These are phyloP conservation scores for Halophytophthora polymorphica DNA, from an alignment of 352 stramenopile genomes.

Conservation along the genomic window DNA sequence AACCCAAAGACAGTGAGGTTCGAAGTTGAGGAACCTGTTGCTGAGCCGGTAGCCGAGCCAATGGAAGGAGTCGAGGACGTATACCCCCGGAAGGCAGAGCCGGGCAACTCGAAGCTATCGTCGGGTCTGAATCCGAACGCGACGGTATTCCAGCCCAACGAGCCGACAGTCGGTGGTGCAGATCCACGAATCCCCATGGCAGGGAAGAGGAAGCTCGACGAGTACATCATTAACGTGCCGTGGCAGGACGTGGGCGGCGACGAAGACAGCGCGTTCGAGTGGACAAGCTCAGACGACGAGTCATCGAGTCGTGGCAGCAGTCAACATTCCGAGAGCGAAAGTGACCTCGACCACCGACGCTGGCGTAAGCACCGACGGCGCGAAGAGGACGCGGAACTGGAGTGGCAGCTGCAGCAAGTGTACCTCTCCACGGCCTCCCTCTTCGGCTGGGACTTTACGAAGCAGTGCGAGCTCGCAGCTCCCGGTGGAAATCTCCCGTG, in stretches of 20 bases:
- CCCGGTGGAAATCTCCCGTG: constrained; percentile 26
- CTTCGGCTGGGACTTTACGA: constrained; percentile 76
- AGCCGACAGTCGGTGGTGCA: background rate
- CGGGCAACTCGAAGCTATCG: constrained; percentile 4
- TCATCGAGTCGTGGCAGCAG: constrained; percentile 26
- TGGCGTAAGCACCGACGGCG: constrained; percentile 33
- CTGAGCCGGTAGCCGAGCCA: constrained; percentile 19
- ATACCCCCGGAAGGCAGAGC: constrained; percentile 1
- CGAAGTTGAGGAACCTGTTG: constrained; percentile 9
- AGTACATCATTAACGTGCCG: constrained; percentile 57
- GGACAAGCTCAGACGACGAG: constrained; percentile 13
- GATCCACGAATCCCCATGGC: constrained; percentile 6
- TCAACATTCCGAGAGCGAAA: constrained; percentile 10
- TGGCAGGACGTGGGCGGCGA: constrained; percentile 29
- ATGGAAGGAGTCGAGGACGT: constrained; percentile 9
- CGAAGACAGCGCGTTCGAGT: constrained; percentile 11
- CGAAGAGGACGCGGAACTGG: constrained; percentile 51
- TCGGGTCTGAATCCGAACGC: constrained; percentile 61
- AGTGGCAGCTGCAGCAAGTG: constrained; percentile 70
- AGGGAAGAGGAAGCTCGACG: constrained; percentile 71
- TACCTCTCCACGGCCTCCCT: constrained; percentile 66
- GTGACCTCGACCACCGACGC: constrained; percentile 7
- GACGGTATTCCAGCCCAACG: constrained; percentile 46
- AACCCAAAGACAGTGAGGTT: background rate
- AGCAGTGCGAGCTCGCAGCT: constrained; percentile 44